These are phyloP conservation scores for Vitis hybrid DNA, from an alignment of 177 flowering plant genomes.

Conservation along the genomic window DNA sequence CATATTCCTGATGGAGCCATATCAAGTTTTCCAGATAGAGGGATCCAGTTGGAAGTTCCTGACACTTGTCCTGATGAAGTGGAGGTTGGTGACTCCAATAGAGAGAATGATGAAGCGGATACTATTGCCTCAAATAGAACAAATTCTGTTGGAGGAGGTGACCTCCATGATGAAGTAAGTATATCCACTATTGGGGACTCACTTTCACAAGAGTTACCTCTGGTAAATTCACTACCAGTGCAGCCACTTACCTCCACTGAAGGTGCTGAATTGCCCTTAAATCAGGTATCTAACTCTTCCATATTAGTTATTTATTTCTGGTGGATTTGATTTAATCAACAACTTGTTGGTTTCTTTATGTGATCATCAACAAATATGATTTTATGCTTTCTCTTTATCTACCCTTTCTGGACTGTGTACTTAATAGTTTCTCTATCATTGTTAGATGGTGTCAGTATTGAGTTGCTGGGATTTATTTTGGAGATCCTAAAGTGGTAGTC, in stretches of 20 bases:
- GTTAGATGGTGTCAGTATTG: not conserved
- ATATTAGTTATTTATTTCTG: not conserved
- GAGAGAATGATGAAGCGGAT: conserved; percentile 12
- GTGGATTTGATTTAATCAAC: not conserved
- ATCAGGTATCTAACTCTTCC: conserved; percentile 15
- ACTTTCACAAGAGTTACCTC: conserved; percentile 4
- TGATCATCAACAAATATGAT: no score
- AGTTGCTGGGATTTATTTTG: not conserved
- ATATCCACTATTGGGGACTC: not conserved
- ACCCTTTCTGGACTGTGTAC: not conserved
- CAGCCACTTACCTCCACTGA: conserved; percentile 5
- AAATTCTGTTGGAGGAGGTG: not conserved
- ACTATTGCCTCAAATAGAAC: conserved; percentile 8
- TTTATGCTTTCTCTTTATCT: not conserved
- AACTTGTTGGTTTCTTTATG: not conserved
- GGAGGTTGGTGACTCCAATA: not conserved
- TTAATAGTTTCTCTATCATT: not conserved
- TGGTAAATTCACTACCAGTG: conserved; percentile 1
- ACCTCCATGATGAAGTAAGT: conserved; percentile 11
- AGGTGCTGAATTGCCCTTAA: conserved; percentile 13
- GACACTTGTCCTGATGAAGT: conserved; percentile 12
- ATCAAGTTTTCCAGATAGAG: not conserved
- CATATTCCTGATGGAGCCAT: conserved; percentile 5
- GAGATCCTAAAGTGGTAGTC: not conserved
- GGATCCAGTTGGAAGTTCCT: not conserved